Conservation (phyloP, 2,329 filamentous ascomycete species). For the Neopestalotiopsis sp. region DNA sequence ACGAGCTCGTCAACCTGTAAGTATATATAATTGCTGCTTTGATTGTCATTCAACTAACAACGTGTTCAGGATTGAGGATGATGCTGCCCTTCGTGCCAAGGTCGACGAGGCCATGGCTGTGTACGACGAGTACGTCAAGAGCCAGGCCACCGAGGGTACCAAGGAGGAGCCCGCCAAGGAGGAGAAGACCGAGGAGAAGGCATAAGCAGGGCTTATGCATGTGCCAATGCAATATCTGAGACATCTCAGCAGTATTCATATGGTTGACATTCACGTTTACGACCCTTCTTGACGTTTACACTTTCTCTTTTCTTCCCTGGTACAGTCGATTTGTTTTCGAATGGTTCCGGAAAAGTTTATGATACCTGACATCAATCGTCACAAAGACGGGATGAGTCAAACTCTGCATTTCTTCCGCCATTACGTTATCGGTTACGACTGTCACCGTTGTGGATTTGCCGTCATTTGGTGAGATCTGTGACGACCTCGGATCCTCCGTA, state of each 20-base stretch:
- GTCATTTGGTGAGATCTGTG: conserved; percentile 28
- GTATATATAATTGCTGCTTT: conserved; percentile 44
- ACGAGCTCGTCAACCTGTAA: conserved; percentile 93
- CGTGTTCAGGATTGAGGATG: conserved; percentile 79
- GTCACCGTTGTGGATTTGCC: conserved; percentile 25
- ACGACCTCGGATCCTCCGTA: conserved; percentile 20
- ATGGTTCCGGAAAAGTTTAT: conserved; percentile 40
- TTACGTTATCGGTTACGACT: conserved; percentile 26
- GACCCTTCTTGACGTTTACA: conserved; percentile 21
- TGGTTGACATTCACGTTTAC: conserved; percentile 21
- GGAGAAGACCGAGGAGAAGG: conserved; percentile 58
- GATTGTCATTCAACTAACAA: conserved; percentile 22
- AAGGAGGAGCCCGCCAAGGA: conserved; percentile 51
- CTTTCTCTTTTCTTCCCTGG: conserved; percentile 16
- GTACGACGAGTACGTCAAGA: conserved; percentile 99
- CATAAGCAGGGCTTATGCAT: conserved; percentile 40
- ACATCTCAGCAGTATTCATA: background rate
- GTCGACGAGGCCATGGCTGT: conserved; percentile 96
- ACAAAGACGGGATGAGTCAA: conserved; percentile 32
- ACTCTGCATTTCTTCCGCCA: conserved; percentile 36
- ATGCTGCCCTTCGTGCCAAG: conserved; percentile 87
- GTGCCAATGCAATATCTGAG: background rate
- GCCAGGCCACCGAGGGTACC: conserved; percentile 54
- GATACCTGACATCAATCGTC: conserved; percentile 28
- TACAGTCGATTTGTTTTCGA: conserved; percentile 27